Evolutionary conservation across 768 basidiomycete species (phyloP).

Genomic region (Rhodotorula babjevae): DNA sequence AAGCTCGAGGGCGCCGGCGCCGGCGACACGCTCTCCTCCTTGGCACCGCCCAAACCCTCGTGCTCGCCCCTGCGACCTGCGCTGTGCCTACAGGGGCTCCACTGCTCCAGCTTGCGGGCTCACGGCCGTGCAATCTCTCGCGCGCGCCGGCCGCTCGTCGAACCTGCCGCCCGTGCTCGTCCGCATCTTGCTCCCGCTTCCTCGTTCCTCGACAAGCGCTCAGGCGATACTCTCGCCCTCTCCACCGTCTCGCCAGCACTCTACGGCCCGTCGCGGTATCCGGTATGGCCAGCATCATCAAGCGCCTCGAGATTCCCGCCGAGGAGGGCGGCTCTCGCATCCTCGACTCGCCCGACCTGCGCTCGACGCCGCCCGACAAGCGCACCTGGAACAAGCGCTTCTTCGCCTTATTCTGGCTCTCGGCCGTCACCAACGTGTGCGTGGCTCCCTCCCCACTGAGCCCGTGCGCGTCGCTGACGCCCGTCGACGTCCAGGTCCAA

Average conservation of each 20-base stretch:
- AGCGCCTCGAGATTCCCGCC: slow-evolving; percentile 13
- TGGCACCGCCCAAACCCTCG: no score
- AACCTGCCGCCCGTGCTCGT: background rate
- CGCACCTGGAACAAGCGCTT: background rate
- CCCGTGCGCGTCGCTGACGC: no score
- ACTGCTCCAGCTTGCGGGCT: no score
- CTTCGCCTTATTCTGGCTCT: slow-evolving; percentile 15
- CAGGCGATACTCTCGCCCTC: background rate
- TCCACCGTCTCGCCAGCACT: no score
- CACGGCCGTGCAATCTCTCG: no score
- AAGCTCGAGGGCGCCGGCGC: no score
- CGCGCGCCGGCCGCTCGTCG: no score
- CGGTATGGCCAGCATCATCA: background rate
- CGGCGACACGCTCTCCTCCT: no score
- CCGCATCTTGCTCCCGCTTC: background rate
- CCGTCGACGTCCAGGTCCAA: background rate
- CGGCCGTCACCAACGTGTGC: slow-evolving; percentile 9
- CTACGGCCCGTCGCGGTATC: no score
- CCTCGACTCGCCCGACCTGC: slow-evolving; percentile 24
- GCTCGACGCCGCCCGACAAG: background rate
- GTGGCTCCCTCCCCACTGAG: background rate
- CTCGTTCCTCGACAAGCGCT: background rate
- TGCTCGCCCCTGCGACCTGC: no score
- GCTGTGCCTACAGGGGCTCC: no score
- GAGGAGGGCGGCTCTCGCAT: background rate